A percentile compares a stretch with the other conserved stretches of the same genome.
Evolutionary conservation across 441 rosid genomes (phyloP).

Genomic region (Eruca vesicaria): DNA sequence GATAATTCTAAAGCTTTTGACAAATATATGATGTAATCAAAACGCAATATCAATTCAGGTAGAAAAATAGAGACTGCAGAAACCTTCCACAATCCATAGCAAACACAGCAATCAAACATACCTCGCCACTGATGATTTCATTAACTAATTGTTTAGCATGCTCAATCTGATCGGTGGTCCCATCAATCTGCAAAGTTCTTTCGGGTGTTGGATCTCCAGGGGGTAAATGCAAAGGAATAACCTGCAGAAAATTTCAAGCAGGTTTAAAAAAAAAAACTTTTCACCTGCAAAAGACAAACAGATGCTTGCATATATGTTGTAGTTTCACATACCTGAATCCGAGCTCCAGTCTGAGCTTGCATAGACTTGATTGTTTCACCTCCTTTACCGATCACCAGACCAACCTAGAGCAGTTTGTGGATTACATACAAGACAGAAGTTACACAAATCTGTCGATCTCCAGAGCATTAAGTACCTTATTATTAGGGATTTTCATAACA

Average conservation of each 20-base stretch:
- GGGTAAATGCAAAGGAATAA: constrained; percentile 92
- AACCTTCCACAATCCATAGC: constrained; percentile 24
- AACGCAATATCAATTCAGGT: constrained; percentile 17
- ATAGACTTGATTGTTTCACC: constrained; percentile 96
- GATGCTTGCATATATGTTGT: background rate
- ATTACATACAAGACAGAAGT: constrained; percentile 26
- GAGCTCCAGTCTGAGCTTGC: constrained; percentile 93
- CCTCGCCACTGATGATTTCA: constrained; percentile 95
- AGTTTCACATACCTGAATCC: constrained; percentile 71
- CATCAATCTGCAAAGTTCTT: constrained; percentile 86
- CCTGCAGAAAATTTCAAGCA: constrained; percentile 41
- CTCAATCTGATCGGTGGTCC: constrained; percentile 90
- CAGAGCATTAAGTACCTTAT: constrained; percentile 56
- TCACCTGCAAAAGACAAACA: background rate
- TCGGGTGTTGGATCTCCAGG: constrained; percentile 86
- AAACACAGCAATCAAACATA: constrained; percentile 50
- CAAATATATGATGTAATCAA: constrained; percentile 4
- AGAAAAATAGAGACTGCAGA: constrained; percentile 15
- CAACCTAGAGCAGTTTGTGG: constrained; percentile 64
- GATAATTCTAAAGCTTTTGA: background rate
- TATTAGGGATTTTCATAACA: constrained; percentile 76
- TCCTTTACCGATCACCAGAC: constrained; percentile 97
- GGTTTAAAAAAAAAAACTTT: background rate
- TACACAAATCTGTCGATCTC: background rate
- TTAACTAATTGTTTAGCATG: constrained; percentile 85